A percentile compares a stretch with the other conserved stretches of the same genome.
These are phyloP conservation scores for Alternaria sp. DNA, from an alignment of 2,329 filamentous ascomycete genomes.

Conservation along the genomic window DNA sequence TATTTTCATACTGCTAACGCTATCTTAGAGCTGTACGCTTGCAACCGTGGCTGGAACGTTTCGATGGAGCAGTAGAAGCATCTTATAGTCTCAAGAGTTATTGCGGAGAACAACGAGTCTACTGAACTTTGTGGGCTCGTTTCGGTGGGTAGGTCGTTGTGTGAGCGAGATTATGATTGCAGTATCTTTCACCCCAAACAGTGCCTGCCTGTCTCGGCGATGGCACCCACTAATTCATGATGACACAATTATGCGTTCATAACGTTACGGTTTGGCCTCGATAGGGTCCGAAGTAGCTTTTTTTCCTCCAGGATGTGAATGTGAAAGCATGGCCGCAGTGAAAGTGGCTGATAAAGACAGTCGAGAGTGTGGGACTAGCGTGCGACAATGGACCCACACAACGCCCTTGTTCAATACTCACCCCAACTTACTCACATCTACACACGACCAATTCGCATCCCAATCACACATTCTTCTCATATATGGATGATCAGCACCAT, in stretches of 20 bases:
- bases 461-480: not conserved
- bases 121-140: not conserved
- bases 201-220: not conserved
- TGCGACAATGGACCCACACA: constrained; percentile 12
- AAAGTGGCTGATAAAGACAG: constrained; percentile 1
- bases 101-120: not conserved
- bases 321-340: not conserved
- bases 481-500: not conserved
- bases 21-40: not conserved
- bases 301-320: not conserved
- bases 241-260: not conserved
- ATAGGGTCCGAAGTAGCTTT: too few species aligned
- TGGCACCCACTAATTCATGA: not conserved
- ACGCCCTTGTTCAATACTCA: constrained; percentile 4
- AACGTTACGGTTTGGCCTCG: not conserved
- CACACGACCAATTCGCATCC: not conserved
- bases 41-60: not conserved
- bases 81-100: not conserved
- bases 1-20: not conserved
- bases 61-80: not conserved
- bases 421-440: not conserved
- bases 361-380: not conserved
- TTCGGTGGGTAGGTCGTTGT: not conserved
- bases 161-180: not conserved
- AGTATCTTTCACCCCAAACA: not conserved